phyloP scores from a whole-genome alignment of 2,329 filamentous ascomycete genomes.

The Fusarium ramigenum region DNA sequence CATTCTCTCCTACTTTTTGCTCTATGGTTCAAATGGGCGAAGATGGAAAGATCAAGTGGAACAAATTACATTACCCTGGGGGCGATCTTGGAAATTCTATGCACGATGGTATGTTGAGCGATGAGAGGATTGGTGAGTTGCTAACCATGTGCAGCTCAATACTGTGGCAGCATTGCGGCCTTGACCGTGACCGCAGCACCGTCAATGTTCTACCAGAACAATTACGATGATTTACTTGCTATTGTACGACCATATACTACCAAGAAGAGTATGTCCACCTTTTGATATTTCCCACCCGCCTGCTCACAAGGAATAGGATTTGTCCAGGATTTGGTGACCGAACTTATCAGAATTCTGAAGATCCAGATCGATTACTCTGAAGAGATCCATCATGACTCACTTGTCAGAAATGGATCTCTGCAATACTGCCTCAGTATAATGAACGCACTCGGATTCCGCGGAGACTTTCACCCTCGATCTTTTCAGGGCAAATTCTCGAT shows the following conservation, averaged over 20 bases:
- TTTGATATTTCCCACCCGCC: no score
- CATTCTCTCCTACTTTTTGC: constrained; percentile 68
- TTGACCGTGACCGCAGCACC: constrained; percentile 64
- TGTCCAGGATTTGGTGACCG: constrained; percentile 69
- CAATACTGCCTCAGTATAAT: constrained; percentile 82
- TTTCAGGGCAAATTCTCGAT: constrained; percentile 80
- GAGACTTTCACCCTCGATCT: constrained; percentile 67
- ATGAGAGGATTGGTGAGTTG: neutral
- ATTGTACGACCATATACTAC: constrained; percentile 63
- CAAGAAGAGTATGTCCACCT: constrained; percentile 45
- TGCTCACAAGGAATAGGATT: constrained; percentile 58
- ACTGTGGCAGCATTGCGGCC: constrained; percentile 68
- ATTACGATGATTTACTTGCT: constrained; percentile 77
- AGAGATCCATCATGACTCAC: constrained; percentile 74
- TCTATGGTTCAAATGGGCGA: constrained; percentile 68
- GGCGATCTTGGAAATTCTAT: constrained; percentile 59
- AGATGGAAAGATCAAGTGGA: constrained; percentile 69
- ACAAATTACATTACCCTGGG: constrained; percentile 59
- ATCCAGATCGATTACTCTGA: constrained; percentile 84
- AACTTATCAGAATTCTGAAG: constrained; percentile 75
- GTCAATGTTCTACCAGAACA: constrained; percentile 55
- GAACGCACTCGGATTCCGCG: constrained; percentile 78
- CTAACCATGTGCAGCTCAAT: constrained; percentile 54
- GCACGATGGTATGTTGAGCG: constrained; percentile 56
- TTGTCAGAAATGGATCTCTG: constrained; percentile 77